These are phyloP conservation scores for Coemansia sp. DNA, from an alignment of 371 early-diverging fungal species.

Conservation along the genomic window DNA sequence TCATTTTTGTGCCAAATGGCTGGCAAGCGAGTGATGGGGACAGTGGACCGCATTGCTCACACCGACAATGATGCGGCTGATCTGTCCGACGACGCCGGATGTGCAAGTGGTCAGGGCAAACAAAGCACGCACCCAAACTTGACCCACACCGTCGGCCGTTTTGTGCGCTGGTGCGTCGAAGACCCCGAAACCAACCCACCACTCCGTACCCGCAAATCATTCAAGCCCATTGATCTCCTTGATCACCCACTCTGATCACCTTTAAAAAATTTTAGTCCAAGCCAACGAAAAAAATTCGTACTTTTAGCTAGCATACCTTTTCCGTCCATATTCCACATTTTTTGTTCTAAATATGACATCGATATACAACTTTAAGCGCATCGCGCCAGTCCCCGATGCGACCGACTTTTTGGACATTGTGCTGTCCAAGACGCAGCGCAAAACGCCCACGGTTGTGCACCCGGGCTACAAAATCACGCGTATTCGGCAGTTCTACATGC, in stretches of 20 bases:
- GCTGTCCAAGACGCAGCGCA: constrained; percentile 98
- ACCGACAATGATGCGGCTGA: constrained; percentile 1
- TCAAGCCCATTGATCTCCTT: too few species aligned
- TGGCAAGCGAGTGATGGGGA: constrained; percentile 47
- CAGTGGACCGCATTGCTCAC: constrained; percentile 40
- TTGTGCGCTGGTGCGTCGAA: constrained; percentile 48
- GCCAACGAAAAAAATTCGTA: too few species aligned
- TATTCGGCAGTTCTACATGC: constrained; percentile 99
- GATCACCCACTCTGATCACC: too few species aligned
- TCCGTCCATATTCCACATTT: too few species aligned
- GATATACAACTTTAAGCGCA: constrained; percentile 96
- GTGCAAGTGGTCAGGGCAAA: background rate
- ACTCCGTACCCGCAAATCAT: too few species aligned
- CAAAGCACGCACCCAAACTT: background rate
- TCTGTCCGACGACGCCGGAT: background rate
- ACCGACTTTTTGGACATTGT: constrained; percentile 98
- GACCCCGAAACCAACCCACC: background rate
- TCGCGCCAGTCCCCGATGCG: constrained; percentile 94
- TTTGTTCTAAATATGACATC: constrained; percentile 30
- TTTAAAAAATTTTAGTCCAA: too few species aligned
- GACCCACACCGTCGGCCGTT: constrained; percentile 23
- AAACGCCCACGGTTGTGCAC: constrained; percentile 99
- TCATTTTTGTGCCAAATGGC: constrained; percentile 49
- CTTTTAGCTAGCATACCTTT: too few species aligned
- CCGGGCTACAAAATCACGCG: constrained; percentile 93